Evolutionary conservation across 768 basidiomycete species (phyloP).

Genomic region (Suillus americanus): DNA sequence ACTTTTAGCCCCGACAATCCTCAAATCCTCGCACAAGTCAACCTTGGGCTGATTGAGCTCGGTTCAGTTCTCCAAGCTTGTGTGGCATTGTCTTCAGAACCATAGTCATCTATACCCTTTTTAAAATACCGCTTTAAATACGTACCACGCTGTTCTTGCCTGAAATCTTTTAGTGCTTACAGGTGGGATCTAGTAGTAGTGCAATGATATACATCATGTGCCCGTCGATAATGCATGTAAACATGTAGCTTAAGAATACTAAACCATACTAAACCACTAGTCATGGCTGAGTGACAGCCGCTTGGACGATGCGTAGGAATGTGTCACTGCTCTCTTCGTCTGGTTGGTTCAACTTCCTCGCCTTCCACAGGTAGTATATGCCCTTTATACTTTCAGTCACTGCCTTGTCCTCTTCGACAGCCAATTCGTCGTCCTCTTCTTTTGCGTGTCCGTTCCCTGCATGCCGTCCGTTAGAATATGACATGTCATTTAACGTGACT

Average conservation of each 20-base stretch:
- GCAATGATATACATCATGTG: neutral
- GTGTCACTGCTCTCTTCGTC: slow-evolving; percentile 23
- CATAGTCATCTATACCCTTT: neutral
- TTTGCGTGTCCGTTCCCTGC: neutral
- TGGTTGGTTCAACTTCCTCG: slow-evolving; percentile 27
- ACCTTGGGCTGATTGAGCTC: slow-evolving; percentile 27
- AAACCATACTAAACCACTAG: neutral
- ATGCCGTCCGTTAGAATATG: slow-evolving; percentile 9
- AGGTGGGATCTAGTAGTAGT: neutral
- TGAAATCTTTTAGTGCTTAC: neutral
- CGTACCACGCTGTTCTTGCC: neutral
- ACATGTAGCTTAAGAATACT: neutral
- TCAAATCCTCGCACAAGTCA: slow-evolving; percentile 21
- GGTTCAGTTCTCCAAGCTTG: slow-evolving; percentile 19
- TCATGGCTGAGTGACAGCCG: slow-evolving; percentile 24
- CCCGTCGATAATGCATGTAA: neutral
- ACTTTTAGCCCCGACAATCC: slow-evolving; percentile 20
- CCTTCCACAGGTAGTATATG: slow-evolving; percentile 60
- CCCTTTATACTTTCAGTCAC: slow-evolving; percentile 54
- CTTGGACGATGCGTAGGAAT: slow-evolving; percentile 36
- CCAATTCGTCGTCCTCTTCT: neutral
- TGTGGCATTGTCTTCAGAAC: slow-evolving; percentile 1
- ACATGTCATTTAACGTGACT: slow-evolving; percentile 14
- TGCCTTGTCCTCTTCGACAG: slow-evolving; percentile 35
- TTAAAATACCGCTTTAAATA: neutral